phyloP scores from a whole-genome alignment of 2,329 filamentous ascomycete genomes.

The Xylariaceae sp. region DNA sequence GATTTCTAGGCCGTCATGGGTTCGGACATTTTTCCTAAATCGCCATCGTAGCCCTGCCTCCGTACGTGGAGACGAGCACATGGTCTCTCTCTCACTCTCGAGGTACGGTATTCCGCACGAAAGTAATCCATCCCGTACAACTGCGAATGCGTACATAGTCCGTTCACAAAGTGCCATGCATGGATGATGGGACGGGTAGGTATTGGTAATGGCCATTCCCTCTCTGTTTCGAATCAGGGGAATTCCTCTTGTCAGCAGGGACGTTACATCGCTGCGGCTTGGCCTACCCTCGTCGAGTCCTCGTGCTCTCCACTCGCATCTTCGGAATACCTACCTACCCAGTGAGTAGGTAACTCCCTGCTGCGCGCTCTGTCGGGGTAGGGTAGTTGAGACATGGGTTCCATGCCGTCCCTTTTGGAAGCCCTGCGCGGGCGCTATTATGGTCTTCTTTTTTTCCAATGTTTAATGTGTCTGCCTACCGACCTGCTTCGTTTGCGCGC shows the following conservation, averaged over 20 bases:
- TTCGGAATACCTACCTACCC: no score
- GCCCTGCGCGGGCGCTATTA: constrained; percentile 8
- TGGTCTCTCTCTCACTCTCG: constrained; percentile 6
- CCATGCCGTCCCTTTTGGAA: constrained; percentile 2
- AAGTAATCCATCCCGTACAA: no score
- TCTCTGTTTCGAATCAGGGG: constrained; percentile 20
- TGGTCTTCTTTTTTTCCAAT: constrained; percentile 4
- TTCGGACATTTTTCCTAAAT: constrained; percentile 13
- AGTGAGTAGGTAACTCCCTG: not conserved
- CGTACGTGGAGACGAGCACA: constrained; percentile 12
- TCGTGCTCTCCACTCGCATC: constrained; percentile 11
- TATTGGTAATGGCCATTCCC: constrained; percentile 5
- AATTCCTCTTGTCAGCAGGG: constrained; percentile 16
- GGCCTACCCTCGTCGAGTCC: constrained; percentile 1
- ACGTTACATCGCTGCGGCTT: constrained; percentile 18
- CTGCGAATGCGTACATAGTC: not conserved
- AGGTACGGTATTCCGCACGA: not conserved
- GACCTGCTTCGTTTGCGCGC: constrained; percentile 9
- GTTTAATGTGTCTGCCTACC: constrained; percentile 1
- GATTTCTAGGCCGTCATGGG: constrained; percentile 2
- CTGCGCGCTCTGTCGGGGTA: constrained; percentile 13
- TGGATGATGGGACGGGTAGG: not conserved
- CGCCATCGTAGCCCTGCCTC: not conserved
- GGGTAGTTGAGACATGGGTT: constrained; percentile 13
- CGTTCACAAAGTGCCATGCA: constrained; percentile 21